phyloP scores from a whole-genome alignment of 306 rosid species.

The Quercus ilex region DNA sequence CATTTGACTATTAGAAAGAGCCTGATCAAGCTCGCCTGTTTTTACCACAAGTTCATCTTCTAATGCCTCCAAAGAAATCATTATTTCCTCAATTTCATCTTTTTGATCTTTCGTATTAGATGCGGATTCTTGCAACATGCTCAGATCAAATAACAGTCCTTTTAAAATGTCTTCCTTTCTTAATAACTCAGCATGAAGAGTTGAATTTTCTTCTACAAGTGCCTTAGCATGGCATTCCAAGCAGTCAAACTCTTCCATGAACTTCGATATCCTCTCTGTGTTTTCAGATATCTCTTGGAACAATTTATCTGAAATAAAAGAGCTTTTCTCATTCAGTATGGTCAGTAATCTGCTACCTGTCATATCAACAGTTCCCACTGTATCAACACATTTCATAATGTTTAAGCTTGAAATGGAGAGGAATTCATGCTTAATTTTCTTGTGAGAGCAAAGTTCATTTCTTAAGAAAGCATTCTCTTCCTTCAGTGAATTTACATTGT shows the following conservation, averaged over 20 bases:
- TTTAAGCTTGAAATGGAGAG: constrained; percentile 27
- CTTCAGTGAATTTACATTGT: constrained; percentile 18
- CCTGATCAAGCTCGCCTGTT: constrained; percentile 59
- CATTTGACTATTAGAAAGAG: constrained; percentile 39
- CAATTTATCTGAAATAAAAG: constrained; percentile 21
- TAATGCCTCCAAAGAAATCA: constrained; percentile 51
- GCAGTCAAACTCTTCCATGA: constrained; percentile 34
- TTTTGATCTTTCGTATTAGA: constrained; percentile 72
- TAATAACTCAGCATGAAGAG: constrained; percentile 57
- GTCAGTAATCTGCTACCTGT: constrained; percentile 17
- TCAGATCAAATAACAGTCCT: constrained; percentile 80
- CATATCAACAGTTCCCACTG: constrained; percentile 27
- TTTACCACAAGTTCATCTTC: constrained; percentile 65
- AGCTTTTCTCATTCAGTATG: constrained; percentile 24
- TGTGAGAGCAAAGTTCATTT: constrained; percentile 24
- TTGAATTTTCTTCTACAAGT: constrained; percentile 31
- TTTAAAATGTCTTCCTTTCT: constrained; percentile 80
- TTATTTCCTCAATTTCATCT: constrained; percentile 64
- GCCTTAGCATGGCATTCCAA: constrained; percentile 46
- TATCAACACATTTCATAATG: constrained; percentile 24
- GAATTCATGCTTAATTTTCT: constrained; percentile 32
- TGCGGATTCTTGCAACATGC: constrained; percentile 95
- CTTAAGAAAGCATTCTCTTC: constrained; percentile 41
- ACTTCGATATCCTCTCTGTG: constrained; percentile 29
- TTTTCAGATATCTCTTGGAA: constrained; percentile 32